phyloP scores from a whole-genome alignment of 2,329 filamentous ascomycete genomes.

The Alternaria triticimaculans region DNA sequence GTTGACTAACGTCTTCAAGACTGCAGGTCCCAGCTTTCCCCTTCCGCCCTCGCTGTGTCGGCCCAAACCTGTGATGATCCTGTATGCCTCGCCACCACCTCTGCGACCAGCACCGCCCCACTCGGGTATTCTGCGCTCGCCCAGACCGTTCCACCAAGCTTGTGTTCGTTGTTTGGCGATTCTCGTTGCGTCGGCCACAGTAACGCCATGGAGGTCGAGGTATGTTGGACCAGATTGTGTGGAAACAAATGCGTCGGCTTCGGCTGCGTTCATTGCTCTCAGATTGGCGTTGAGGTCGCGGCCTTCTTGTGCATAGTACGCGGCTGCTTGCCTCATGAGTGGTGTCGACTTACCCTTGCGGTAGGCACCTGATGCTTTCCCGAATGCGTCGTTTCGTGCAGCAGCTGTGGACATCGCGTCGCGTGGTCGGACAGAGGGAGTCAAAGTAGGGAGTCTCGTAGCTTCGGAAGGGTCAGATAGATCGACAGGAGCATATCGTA shows the following conservation, averaged over 20 bases:
- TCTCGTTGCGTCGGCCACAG: constrained; percentile 78
- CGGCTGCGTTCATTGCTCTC: constrained; percentile 65
- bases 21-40: constrained; percentile 77
- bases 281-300: constrained; percentile 68
- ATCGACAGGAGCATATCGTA: constrained; percentile 53
- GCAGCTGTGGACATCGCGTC: constrained; percentile 54
- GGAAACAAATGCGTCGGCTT: constrained; percentile 74
- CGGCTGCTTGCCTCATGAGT: constrained; percentile 74
- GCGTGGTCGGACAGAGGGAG: constrained; percentile 42
- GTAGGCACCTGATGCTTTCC: constrained; percentile 64
- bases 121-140: constrained; percentile 65
- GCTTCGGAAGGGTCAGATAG: constrained; percentile 41
- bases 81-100: constrained; percentile 63
- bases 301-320: constrained; percentile 76
- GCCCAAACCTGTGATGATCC: constrained; percentile 82
- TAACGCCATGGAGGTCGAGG: constrained; percentile 84
- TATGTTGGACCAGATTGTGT: constrained; percentile 70
- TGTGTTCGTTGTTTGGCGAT: constrained; percentile 74
- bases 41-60: constrained; percentile 78
- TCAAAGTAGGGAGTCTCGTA: constrained; percentile 34
- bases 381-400: constrained; percentile 60
- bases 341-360: constrained; percentile 71
- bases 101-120: constrained; percentile 50
- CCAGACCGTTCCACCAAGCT: constrained; percentile 77
- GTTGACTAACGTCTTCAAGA: constrained; percentile 74